Percentiles rank a stretch among this genome's conserved stretches.
Conservation (phyloP, 176 grass and related monocot genomes). For the Tillandsia leiboldiana region DNA sequence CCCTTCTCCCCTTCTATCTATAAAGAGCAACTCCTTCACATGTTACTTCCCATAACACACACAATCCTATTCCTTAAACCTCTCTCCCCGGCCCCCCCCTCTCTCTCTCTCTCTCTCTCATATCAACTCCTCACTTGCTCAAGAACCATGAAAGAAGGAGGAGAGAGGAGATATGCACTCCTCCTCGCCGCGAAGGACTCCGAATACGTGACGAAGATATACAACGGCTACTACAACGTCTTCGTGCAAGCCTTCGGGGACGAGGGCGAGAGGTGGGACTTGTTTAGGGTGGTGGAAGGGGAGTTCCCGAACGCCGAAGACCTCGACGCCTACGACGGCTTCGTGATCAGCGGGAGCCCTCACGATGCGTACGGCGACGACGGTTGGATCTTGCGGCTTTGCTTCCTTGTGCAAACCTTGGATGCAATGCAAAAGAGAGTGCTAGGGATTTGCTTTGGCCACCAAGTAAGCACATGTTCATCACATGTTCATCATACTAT, state of each 20-base stretch:
- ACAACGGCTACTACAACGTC: conserved; percentile 72
- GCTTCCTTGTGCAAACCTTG: conserved; percentile 43
- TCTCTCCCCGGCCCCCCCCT: neutral
- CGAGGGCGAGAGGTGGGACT: conserved; percentile 53
- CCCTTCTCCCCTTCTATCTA: no score
- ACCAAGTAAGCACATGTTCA: conserved; percentile 36
- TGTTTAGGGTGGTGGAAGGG: conserved; percentile 66
- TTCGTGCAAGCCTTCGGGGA: conserved; percentile 64
- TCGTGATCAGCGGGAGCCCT: conserved; percentile 87
- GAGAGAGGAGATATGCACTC: conserved; percentile 42
- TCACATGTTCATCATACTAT: neutral
- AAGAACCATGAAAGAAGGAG: conserved; percentile 2
- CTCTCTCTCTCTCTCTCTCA: neutral
- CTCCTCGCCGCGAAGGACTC: conserved; percentile 75
- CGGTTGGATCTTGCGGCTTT: conserved; percentile 54
- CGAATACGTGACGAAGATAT: conserved; percentile 70
- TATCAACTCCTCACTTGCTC: neutral
- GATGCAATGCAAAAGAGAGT: conserved; percentile 41
- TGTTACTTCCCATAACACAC: no score
- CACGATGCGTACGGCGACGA: conserved; percentile 64
- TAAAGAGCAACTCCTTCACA: no score
- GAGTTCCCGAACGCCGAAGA: conserved; percentile 42
- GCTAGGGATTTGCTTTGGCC: conserved; percentile 90
- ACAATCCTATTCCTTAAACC: neutral
- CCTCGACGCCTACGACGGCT: conserved; percentile 42